Percentiles rank a stretch among this genome's conserved stretches.
phyloP scores from a whole-genome alignment of 1,139 yeast genomes.

The Protomyces inouyei region DNA sequence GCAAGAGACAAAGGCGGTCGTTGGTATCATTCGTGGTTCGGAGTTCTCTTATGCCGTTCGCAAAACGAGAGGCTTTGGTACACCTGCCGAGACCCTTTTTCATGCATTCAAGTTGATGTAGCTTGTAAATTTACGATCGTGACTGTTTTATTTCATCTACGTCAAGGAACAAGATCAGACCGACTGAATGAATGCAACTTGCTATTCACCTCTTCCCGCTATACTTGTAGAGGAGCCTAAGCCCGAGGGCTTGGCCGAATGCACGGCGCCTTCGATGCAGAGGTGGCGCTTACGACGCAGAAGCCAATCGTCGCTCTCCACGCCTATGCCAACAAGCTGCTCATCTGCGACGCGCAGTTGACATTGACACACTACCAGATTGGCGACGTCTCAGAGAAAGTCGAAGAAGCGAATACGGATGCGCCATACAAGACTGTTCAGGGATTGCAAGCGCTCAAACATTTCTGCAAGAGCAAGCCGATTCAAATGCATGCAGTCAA shows the following conservation, averaged over 20 bases:
- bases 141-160: background rate
- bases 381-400: background rate
- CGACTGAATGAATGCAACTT: background rate
- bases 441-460: constrained; percentile 27
- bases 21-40: constrained; percentile 14
- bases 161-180: background rate
- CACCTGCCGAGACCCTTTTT: constrained; percentile 20
- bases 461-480: constrained; percentile 35
- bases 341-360: constrained; percentile 10
- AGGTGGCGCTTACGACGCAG: constrained; percentile 1
- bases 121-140: background rate
- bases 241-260: background rate
- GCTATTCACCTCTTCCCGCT: too few species aligned
- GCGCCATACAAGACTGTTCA: constrained; percentile 1
- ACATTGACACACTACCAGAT: constrained; percentile 21
- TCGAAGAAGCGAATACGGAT: background rate
- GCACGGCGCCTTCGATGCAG: constrained; percentile 22
- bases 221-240: too few species aligned
- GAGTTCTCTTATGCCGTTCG: constrained; percentile 20
- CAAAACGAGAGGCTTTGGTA: constrained; percentile 18
- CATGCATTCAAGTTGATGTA: constrained; percentile 16
- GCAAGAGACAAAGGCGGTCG: constrained; percentile 18
- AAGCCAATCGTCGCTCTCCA: constrained; percentile 1
- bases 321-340: constrained; percentile 16
- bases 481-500: constrained; percentile 39